These are phyloP conservation scores for Tylopilus vinaceipallidus DNA, from an alignment of 768 basidiomycete genomes.

Conservation along the genomic window DNA sequence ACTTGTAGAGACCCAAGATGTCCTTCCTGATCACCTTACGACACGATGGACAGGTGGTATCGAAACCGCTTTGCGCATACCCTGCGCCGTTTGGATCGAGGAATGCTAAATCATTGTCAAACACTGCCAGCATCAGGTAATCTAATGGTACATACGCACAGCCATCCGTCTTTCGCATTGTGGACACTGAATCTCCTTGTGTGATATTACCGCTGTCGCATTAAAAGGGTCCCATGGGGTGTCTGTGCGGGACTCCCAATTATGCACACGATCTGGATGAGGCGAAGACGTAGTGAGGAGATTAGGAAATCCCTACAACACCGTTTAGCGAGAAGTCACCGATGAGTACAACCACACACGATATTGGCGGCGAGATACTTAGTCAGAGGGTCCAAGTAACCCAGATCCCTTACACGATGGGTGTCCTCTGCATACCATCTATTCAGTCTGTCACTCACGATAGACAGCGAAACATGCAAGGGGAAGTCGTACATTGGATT, in stretches of 20 bases:
- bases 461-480: too few species aligned
- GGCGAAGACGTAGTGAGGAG: conserved; percentile 8
- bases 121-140: neutral
- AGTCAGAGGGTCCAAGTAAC: neutral
- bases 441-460: neutral
- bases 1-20: conserved; percentile 37
- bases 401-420: neutral
- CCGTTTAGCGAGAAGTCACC: neutral
- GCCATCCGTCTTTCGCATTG: conserved; percentile 15
- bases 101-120: conserved; percentile 33
- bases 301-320: conserved; percentile 8
- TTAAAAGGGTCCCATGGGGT: conserved; percentile 22
- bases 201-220: conserved; percentile 15
- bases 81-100: conserved; percentile 39
- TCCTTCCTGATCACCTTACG: conserved; percentile 36
- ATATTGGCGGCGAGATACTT: conserved; percentile 10
- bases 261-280: conserved; percentile 3
- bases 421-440: conserved; percentile 30
- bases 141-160: conserved; percentile 22
- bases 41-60: conserved; percentile 34
- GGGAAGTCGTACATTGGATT: conserved; percentile 32
- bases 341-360: conserved; percentile 2
- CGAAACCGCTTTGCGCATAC: conserved; percentile 46
- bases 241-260: neutral
- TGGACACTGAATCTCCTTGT: conserved; percentile 31